Conservation (phyloP, 225 moss, liverwort and hornwort species). For the Asterella californica region DNA sequence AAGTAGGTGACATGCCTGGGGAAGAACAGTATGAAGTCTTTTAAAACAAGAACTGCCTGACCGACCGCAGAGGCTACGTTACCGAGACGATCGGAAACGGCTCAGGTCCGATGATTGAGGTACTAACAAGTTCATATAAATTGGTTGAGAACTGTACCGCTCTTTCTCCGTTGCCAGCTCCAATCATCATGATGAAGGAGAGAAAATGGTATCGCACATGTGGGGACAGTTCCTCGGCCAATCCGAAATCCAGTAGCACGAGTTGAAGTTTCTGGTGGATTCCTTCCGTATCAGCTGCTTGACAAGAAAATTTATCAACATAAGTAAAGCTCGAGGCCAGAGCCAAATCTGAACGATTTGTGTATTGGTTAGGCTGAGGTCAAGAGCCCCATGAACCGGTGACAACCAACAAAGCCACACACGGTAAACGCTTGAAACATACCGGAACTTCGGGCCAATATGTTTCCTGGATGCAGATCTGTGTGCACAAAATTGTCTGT, state of each 20-base stretch:
- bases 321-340: background rate
- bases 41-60: background rate
- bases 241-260: slow-evolving; percentile 87
- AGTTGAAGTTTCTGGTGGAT: slow-evolving; percentile 63
- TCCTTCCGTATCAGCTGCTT: slow-evolving; percentile 53
- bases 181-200: slow-evolving; percentile 93
- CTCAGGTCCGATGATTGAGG: background rate
- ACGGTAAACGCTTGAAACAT: background rate
- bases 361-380: no score
- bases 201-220: slow-evolving; percentile 84
- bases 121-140: background rate
- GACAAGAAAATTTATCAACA: slow-evolving; percentile 18
- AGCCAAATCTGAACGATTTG: background rate
- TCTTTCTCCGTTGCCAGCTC: slow-evolving; percentile 68
- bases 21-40: background rate
- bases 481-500: slow-evolving; percentile 97
- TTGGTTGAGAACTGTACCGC: slow-evolving; percentile 48
- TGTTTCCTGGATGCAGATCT: slow-evolving; percentile 94
- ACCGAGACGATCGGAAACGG: no score
- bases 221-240: slow-evolving; percentile 89
- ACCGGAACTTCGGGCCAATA: slow-evolving; percentile 81
- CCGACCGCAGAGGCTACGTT: no score
- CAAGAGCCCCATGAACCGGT: background rate
- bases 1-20: slow-evolving; percentile 75
- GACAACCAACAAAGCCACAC: background rate